A percentile compares a stretch with the other conserved stretches of the same genome.
These are phyloP conservation scores for Vitellaria paradoxa DNA, from an alignment of 179 eudicot species.

Conservation along the genomic window DNA sequence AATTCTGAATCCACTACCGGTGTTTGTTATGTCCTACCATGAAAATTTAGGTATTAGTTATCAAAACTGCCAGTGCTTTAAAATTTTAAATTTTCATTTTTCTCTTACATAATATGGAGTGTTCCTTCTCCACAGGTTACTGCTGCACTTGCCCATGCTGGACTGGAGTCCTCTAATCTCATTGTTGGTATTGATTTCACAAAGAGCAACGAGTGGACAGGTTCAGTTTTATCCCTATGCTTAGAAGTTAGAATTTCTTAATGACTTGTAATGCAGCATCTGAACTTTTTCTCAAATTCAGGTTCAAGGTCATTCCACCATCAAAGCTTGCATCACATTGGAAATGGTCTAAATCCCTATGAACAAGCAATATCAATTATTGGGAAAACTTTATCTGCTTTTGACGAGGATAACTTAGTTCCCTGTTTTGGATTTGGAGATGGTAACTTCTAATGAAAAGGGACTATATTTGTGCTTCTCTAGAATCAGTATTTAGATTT, in stretches of 20 bases:
- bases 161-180: constrained; percentile 46
- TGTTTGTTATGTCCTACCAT: neutral
- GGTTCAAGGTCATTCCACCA: constrained; percentile 33
- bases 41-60: neutral
- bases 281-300: constrained; percentile 3
- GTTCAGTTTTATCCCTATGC: constrained; percentile 6
- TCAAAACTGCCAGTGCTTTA: neutral
- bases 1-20: neutral
- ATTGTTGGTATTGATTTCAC: constrained; percentile 48
- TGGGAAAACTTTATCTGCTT: constrained; percentile 35
- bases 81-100: neutral
- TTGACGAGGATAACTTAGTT: constrained; percentile 44
- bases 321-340: constrained; percentile 34
- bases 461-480: neutral
- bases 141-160: constrained; percentile 32
- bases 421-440: constrained; percentile 52
- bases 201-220: constrained; percentile 51
- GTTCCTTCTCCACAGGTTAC: constrained; percentile 28
- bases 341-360: constrained; percentile 33
- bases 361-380: constrained; percentile 44
- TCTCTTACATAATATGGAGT: neutral
- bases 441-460: constrained; percentile 17
- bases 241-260: neutral
- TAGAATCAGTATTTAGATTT: neutral
- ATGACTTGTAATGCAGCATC: neutral